Evolutionary conservation across 1,284 basidiomycete genomes (phyloP), one percentile per base, ranked within the genome.

Genomic region (Trichosporon sp.): DNA sequence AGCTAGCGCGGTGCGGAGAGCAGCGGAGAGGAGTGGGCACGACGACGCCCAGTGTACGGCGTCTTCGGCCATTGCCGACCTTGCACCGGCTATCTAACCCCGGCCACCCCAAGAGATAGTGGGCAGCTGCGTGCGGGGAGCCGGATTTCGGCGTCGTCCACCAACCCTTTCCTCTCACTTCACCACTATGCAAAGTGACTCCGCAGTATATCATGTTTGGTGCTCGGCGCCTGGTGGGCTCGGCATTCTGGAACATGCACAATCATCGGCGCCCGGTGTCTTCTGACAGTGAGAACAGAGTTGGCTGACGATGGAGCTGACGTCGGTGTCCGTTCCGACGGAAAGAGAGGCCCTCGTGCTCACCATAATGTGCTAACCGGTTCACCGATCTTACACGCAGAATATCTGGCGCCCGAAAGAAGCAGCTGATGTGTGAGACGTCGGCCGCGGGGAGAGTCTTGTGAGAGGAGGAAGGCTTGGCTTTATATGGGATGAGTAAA

Each of bases 11-110:
- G 14, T n/a, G 43, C 43, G 43, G 14, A 21, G 51, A 32, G 31
- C 7, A 35, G 59, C 43, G 43, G 14, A 21, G 51, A 32, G 31
- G 19, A 35, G 59, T 35, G 31, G 59, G 59, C 31, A 63, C 59
- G 31, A 14, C 26, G 26, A 16, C 8, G 31, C 31, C 8, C 31
- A 16, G 56, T 16, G 59, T 11, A 32, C 59, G 59, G 59, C 16
- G 32, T 63, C 59, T 63, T 63, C 59, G 59, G 59, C 31, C 14
- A 63, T 63, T 32, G 59, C 59, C 59, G 59, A 63, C 31, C 31
- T 19, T 4, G 16, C 32, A 35, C 59, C 59, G 59, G 59, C 32
- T 63, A 63, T 63, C 59, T 63, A 63, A 35, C 59, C 59, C 16
- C 31, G 26, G 31, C 16, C 31, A 61, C 56, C 59, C 59, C 59